Base-by-base conservation (phyloP, 208 protist genomes). In the Leishmania tropica region DNA sequence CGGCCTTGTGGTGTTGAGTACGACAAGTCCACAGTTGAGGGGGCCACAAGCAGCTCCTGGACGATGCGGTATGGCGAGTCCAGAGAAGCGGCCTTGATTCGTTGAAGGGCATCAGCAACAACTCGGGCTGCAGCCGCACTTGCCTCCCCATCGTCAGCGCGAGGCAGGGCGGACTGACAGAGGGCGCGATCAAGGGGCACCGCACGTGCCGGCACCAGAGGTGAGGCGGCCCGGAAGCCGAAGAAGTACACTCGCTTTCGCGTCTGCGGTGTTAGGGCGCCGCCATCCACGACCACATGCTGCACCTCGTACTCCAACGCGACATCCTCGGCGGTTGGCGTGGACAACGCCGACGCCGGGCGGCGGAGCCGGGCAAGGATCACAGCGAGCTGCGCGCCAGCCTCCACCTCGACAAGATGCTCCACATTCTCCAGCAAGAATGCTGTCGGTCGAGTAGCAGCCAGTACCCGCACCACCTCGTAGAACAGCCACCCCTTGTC, bases 351-450 rank as follows among this genome's bases (percentile, higher is more conserved):
- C 40, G 67, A 72, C 15, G 67, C 10, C 40, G 89, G 88, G 11
- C 42, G 28, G 10, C 81, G 82, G 7, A 96, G 81, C 48, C 78
- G 71, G 3, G 15, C 31, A 19, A 93, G 72, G 64, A 95, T 92
- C 62, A 76, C 82, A 10, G 70, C 62, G 24, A 96, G 79, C 65
- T 94, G 87, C 3, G 62, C 81, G 15, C 91, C 90, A 5, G 86
- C 81, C 48, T 94, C 86, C 28, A 94, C 75, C n/a, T 84, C 78
- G 45, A 94, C 48, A 24, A 97, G 78, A 80, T 92, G 85, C 47
- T 90, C 84, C 73, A 97, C 95, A 79, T 97, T 98, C 78, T 98
- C 95, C 60, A 98, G 86, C n/a, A 97, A 76, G 79, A 97, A 94
- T 17, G 76, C 88, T 8, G 83, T 60, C 15, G 95, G 92, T 31